Evolutionary conservation across 495 filamentous ascomycete genomes (phyloP).

Genomic region (Cetradonia linearis): DNA sequence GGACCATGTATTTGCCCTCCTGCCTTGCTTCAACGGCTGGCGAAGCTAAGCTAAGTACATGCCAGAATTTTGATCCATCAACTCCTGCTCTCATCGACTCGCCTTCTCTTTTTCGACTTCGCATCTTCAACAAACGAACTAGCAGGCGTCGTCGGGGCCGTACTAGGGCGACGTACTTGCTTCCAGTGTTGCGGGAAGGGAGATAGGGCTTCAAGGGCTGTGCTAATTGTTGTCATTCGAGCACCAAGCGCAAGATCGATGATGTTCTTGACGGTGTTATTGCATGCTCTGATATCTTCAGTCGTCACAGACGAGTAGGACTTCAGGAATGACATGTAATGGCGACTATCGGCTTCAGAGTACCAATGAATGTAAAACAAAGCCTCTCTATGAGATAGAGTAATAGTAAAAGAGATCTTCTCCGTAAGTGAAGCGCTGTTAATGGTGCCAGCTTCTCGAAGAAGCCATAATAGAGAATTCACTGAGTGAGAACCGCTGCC

Average conservation of each 20-base stretch:
- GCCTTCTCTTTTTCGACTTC: too few relatives aligned
- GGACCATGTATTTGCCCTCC: too few relatives aligned
- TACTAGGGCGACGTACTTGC: too few relatives aligned
- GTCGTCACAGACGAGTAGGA: background rate
- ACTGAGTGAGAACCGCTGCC: conserved; percentile 16
- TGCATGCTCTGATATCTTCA: background rate
- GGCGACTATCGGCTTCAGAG: background rate
- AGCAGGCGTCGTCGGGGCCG: too few relatives aligned
- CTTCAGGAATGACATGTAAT: background rate
- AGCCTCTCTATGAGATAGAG: background rate
- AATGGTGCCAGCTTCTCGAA: conserved; percentile 8
- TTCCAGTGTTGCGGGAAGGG: too few relatives aligned
- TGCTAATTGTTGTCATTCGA: conserved; percentile 8
- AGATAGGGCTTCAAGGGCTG: background rate
- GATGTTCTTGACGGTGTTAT: conserved; percentile 1
- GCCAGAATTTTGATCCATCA: too few relatives aligned
- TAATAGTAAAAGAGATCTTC: background rate
- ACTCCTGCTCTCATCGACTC: too few relatives aligned
- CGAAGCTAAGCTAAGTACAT: too few relatives aligned
- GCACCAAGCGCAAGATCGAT: background rate
- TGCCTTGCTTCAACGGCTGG: too few relatives aligned
- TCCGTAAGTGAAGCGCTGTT: background rate
- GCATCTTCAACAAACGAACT: too few relatives aligned
- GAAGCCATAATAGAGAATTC: conserved; percentile 11
- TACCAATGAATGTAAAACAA: background rate